Evolutionary conservation across 2,329 filamentous ascomycete genomes (phyloP).

Genomic region (Magnaporthiopsis incrustans): DNA sequence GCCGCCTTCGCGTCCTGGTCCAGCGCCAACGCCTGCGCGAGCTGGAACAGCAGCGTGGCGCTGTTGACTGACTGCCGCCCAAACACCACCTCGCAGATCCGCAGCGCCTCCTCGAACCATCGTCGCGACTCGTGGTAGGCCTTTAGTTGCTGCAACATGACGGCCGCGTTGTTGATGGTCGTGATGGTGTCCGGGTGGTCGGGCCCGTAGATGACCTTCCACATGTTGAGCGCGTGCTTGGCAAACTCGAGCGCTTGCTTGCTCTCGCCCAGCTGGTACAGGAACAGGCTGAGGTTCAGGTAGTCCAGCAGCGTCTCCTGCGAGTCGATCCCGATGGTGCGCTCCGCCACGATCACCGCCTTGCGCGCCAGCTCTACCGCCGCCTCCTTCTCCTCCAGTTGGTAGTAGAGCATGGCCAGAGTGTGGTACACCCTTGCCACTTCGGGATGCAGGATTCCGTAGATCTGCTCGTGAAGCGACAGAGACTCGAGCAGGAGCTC

Average conservation of each 20-base stretch:
- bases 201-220: conserved; percentile 93
- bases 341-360: conserved; percentile 90
- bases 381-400: conserved; percentile 94
- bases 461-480: conserved; percentile 96
- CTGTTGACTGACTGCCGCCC: conserved; percentile 87
- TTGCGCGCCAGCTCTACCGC: conserved; percentile 94
- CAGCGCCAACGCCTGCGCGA: conserved; percentile 90
- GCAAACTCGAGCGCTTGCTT: conserved; percentile 80
- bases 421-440: conserved; percentile 93
- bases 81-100: conserved; percentile 82
- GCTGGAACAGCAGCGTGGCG: conserved; percentile 91
- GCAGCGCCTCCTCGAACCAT: conserved; percentile 92
- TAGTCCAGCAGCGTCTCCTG: conserved; percentile 92
- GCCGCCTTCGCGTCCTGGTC: conserved; percentile 91
- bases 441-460: conserved; percentile 93
- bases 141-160: conserved; percentile 96
- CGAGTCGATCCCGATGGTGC: conserved; percentile 88
- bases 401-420: conserved; percentile 91
- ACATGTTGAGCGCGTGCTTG: conserved; percentile 85
- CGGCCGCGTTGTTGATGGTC: conserved; percentile 95
- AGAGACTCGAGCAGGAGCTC: conserved; percentile 93
- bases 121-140: conserved; percentile 88
- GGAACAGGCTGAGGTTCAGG: conserved; percentile 88
- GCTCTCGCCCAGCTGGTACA: conserved; percentile 88
- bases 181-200: conserved; percentile 97